Evolutionary conservation across 148 eudicot species (phyloP).

Genomic region (Talinum fruticosum): DNA sequence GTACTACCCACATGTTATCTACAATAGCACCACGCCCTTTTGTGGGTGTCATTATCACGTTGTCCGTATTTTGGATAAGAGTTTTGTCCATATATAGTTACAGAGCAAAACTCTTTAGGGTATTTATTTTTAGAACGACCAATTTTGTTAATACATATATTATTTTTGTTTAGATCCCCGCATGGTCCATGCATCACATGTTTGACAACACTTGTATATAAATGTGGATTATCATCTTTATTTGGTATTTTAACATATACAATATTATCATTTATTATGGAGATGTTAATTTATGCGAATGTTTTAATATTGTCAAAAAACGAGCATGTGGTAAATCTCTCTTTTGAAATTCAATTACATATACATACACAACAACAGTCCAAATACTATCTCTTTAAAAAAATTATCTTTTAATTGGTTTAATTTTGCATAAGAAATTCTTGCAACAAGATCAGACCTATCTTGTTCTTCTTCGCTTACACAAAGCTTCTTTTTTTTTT

Average conservation of each 20-base stretch:
- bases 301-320: no score
- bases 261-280: constrained; percentile 3
- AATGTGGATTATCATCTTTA: neutral
- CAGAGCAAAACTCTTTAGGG: neutral
- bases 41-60: neutral
- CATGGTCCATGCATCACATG: constrained; percentile 53
- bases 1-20: neutral
- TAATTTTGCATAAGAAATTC: constrained; percentile 22
- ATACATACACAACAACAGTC: constrained; percentile 5
- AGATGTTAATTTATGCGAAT: no score
- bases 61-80: neutral
- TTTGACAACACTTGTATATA: constrained; percentile 3
- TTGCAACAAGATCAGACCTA: constrained; percentile 17
- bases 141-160: constrained; percentile 24
- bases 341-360: constrained; percentile 33
- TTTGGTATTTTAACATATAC: constrained; percentile 17
- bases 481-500: neutral
- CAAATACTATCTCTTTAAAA: constrained; percentile 11
- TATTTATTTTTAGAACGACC: constrained; percentile 21
- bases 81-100: neutral
- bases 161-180: constrained; percentile 11
- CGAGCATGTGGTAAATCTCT: constrained; percentile 26
- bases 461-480: constrained; percentile 13
- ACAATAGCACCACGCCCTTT: neutral
- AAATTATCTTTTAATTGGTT: constrained; percentile 8